These are phyloP conservation scores for Trametes punicea DNA, from an alignment of 768 basidiomycete species.

Conservation along the genomic window DNA sequence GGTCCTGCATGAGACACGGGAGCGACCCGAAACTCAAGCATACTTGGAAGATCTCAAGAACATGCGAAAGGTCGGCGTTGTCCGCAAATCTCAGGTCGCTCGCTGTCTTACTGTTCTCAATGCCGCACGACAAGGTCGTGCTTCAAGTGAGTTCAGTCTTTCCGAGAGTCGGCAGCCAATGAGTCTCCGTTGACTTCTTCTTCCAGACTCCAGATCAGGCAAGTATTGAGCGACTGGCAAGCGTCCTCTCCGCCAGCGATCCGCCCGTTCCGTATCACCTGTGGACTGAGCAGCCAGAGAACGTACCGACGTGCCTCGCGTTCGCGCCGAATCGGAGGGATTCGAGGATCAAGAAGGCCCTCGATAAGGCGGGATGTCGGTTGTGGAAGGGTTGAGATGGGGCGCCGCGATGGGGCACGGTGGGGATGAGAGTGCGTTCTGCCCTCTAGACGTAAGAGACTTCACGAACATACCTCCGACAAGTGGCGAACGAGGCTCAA, in stretches of 20 bases:
- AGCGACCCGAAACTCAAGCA: slow-evolving; percentile 35
- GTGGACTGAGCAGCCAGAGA: slow-evolving; percentile 45
- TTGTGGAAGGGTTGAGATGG: slow-evolving; percentile 32
- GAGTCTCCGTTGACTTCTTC: too few species aligned
- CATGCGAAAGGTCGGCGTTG: slow-evolving; percentile 38
- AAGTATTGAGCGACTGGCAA: slow-evolving; percentile 33
- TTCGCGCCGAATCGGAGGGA: slow-evolving; percentile 40
- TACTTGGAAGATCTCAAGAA: slow-evolving; percentile 38
- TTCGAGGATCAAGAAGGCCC: slow-evolving; percentile 36
- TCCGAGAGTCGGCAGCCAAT: too few species aligned
- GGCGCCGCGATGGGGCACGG: not conserved
- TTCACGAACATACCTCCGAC: too few species aligned
- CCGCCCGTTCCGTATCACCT: slow-evolving; percentile 37
- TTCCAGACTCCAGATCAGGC: slow-evolving; percentile 33
- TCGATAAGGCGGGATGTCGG: slow-evolving; percentile 39
- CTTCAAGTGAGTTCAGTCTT: slow-evolving; percentile 37
- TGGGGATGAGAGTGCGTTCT: not conserved
- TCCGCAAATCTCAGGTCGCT: not conserved
- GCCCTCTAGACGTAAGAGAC: too few species aligned
- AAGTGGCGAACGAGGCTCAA: too few species aligned
- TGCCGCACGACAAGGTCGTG: slow-evolving; percentile 38
- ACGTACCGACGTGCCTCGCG: slow-evolving; percentile 41
- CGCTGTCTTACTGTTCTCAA: not conserved
- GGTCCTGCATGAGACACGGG: slow-evolving; percentile 41
- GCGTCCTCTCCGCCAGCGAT: slow-evolving; percentile 26